These are phyloP conservation scores for Entomortierella lignicola DNA, from an alignment of 192 early-diverging fungal species.

Conservation along the genomic window DNA sequence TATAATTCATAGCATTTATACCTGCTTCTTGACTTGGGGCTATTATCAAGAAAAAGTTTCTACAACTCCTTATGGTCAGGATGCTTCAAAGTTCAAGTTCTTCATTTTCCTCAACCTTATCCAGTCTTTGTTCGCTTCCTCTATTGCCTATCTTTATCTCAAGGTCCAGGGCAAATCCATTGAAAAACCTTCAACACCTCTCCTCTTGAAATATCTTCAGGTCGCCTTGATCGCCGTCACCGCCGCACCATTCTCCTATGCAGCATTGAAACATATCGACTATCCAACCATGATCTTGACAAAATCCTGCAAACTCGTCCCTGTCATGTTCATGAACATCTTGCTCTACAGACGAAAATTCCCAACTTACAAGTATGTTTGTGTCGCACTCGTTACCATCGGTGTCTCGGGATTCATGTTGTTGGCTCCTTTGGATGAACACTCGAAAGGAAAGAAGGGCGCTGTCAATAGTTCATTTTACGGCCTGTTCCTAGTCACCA, in stretches of 20 bases:
- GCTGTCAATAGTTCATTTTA: constrained; percentile 74
- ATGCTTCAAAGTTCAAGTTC: constrained; percentile 79
- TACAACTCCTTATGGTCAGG: constrained; percentile 79
- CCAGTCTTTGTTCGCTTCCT: constrained; percentile 83
- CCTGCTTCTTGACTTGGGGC: constrained; percentile 97
- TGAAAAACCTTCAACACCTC: constrained; percentile 26
- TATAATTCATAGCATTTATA: constrained; percentile 76
- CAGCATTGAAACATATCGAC: constrained; percentile 92
- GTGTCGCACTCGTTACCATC: constrained; percentile 87
- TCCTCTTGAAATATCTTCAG: constrained; percentile 76
- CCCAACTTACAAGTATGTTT: constrained; percentile 88
- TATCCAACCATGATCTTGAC: constrained; percentile 98
- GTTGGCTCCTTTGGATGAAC: constrained; percentile 67
- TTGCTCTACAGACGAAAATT: constrained; percentile 90
- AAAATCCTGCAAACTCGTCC: constrained; percentile 96
- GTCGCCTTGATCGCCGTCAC: constrained; percentile 79
- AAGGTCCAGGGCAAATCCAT: constrained; percentile 59
- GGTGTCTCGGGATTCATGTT: constrained; percentile 97
- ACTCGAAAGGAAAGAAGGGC: constrained; percentile 49
- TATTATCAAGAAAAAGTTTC: constrained; percentile 94
- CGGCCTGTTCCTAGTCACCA: constrained; percentile 83
- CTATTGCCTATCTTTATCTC: constrained; percentile 83
- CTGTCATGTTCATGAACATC: constrained; percentile 96
- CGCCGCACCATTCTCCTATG: constrained; percentile 94
- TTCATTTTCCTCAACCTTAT: constrained; percentile 93